Evolutionary conservation across 2,329 filamentous ascomycete species (phyloP), one percentile per base, ranked within the genome.

Genomic region (Colletotrichum sp.): DNA sequence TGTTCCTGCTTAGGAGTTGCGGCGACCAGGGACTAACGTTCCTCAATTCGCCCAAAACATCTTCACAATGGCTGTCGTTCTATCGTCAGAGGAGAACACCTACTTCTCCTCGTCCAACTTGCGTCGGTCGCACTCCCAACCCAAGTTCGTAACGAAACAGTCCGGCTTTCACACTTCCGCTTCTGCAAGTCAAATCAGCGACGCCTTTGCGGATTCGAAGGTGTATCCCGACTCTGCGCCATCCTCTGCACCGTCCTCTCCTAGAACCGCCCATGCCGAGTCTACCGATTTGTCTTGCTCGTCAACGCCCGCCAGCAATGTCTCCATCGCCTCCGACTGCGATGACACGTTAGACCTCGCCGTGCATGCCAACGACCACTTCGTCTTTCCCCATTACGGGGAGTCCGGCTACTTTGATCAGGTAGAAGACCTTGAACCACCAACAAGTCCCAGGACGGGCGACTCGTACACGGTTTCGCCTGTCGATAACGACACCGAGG

Each of bases 271-370:
- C 43, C 87, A 88, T 71, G 85, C 85, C 70, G 90, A 91, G 77
- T 91, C 85, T 82, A 92, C 85, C 26, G 86, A 89, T 71, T 88
- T 89, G 6, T 93, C 92, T 3, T 91, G 89, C 81, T 87, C 88
- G 28, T 93, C 93, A 3, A 94, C 92, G 5, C 90, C 92, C 6
- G 89, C 90, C 21, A 93, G 91, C 79, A 93, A 90, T 78, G 84
- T 93, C 70, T 94, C 92, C 15, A 84, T 94, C 70, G 89, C 90
- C 70, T 90, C 89, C 62, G 89, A 90, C 74, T 89, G 87, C 79
- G 90, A 92, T 66, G 87, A 89, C 60, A 82, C 83, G 66, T 70
- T 82, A 65, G 74, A 80, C 74, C 83, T 90, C 70, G 82, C 86
- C 56, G 84, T 88, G 61, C 85, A 89, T 75, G 83, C 87, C 48